A percentile compares a stretch with the other conserved stretches of the same genome.
These are phyloP conservation scores for Apiotrichum sp. DNA, from an alignment of 1,284 basidiomycete genomes.

Conservation along the genomic window DNA sequence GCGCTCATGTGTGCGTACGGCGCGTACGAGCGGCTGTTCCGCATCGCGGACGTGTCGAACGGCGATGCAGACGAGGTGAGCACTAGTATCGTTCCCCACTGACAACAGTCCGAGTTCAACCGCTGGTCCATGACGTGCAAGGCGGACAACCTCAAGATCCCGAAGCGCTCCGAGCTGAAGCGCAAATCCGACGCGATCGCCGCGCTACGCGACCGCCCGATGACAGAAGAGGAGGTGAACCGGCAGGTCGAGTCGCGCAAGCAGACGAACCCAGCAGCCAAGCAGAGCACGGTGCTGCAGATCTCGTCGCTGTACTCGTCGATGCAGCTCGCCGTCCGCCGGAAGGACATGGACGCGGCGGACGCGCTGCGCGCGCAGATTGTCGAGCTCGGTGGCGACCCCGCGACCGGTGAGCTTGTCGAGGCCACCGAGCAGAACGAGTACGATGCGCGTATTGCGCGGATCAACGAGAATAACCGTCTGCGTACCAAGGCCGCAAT, in stretches of 20 bases:
- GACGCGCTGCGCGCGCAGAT: slow-evolving; percentile 59
- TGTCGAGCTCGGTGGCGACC: slow-evolving; percentile 51
- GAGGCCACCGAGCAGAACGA: slow-evolving; percentile 41
- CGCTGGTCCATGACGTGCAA: slow-evolving; percentile 54
- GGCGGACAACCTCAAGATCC: slow-evolving; percentile 58
- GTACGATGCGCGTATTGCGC: slow-evolving; percentile 58
- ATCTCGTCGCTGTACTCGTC: slow-evolving; percentile 50
- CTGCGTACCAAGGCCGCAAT: slow-evolving; percentile 71
- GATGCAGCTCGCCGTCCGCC: slow-evolving; percentile 62
- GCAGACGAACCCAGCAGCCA: slow-evolving; percentile 37
- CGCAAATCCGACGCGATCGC: slow-evolving; percentile 60
- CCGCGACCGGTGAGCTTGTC: slow-evolving; percentile 26
- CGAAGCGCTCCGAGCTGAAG: slow-evolving; percentile 59
- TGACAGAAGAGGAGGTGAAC: slow-evolving; percentile 69
- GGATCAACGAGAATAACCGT: slow-evolving; percentile 82
- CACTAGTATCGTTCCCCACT: not conserved
- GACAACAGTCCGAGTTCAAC: slow-evolving; percentile 63
- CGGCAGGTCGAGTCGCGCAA: slow-evolving; percentile 56
- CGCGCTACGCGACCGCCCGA: slow-evolving; percentile 55
- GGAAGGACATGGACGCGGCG: slow-evolving; percentile 61
- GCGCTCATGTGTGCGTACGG: slow-evolving; percentile 67
- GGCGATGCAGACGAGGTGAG: slow-evolving; percentile 56
- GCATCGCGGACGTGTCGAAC: slow-evolving; percentile 79
- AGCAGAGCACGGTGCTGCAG: slow-evolving; percentile 56
- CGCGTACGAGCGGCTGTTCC: slow-evolving; percentile 54